A percentile compares a stretch with the other conserved stretches of the same genome.
These are phyloP conservation scores for Escovopsis weberi DNA, from an alignment of 2,329 filamentous ascomycete species.

Conservation along the genomic window DNA sequence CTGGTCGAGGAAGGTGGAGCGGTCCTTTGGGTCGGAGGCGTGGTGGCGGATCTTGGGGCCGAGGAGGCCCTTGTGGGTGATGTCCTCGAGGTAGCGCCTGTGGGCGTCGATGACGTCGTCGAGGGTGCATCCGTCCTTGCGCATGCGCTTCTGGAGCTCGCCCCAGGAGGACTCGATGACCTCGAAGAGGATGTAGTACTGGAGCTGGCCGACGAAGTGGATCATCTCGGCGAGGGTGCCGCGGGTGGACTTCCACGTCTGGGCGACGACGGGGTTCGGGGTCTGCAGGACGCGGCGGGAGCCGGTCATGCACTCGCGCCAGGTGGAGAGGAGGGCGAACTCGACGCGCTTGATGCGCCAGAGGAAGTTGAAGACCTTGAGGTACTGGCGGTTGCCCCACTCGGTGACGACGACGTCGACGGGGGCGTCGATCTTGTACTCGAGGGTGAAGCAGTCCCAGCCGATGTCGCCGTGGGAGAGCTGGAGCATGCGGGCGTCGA, in stretches of 20 bases:
- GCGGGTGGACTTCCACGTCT: constrained; percentile 81
- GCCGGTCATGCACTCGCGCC: constrained; percentile 93
- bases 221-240: constrained; percentile 95
- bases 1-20: constrained; percentile 72
- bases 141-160: constrained; percentile 68
- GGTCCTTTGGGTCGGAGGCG: constrained; percentile 45
- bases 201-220: constrained; percentile 90
- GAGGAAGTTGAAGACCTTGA: constrained; percentile 98
- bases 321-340: constrained; percentile 79
- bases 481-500: constrained; percentile 97
- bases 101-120: constrained; percentile 93
- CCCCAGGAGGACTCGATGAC: constrained; percentile 96
- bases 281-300: constrained; percentile 77
- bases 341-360: constrained; percentile 98
- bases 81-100: constrained; percentile 76
- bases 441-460: constrained; percentile 97
- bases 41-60: constrained; percentile 46
- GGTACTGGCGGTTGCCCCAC: constrained; percentile 88
- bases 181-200: constrained; percentile 98
- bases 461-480: constrained; percentile 93
- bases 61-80: constrained; percentile 89
- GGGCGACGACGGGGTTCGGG: constrained; percentile 50
- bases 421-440: constrained; percentile 95
- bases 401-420: constrained; percentile 95
- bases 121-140: constrained; percentile 74